Percentiles rank a stretch among this genome's conserved stretches.
Evolutionary conservation across 345 rosid genomes (phyloP).

Genomic region (Camelina sativa): DNA sequence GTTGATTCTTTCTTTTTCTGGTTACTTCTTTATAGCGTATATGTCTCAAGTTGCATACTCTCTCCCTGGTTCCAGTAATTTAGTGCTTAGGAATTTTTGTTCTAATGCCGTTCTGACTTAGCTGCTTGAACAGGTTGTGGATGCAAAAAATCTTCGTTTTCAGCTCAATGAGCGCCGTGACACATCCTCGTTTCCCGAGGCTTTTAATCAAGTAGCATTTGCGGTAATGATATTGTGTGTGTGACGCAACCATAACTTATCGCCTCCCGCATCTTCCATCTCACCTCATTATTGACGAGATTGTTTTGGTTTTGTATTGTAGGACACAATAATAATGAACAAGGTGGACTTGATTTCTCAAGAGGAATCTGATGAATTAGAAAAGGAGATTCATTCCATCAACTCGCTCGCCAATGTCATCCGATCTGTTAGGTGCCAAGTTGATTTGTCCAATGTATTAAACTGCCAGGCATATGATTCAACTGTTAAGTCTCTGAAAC

Average conservation of each 20-base stretch:
- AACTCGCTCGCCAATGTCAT: constrained; percentile 83
- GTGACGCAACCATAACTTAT: neutral
- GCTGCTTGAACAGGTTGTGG: constrained; percentile 74
- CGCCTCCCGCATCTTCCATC: constrained; percentile 9
- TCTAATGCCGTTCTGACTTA: constrained; percentile 3
- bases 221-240: constrained; percentile 58
- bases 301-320: constrained; percentile 38
- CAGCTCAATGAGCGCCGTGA: constrained; percentile 63
- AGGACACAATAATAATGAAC: constrained; percentile 93
- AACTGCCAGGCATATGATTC: constrained; percentile 84
- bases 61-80: constrained; percentile 2
- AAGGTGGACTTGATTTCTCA: constrained; percentile 85
- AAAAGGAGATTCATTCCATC: constrained; percentile 73
- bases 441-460: constrained; percentile 74
- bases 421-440: constrained; percentile 74
- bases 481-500: constrained; percentile 57
- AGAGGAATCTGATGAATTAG: constrained; percentile 64
- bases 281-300: neutral
- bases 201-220: constrained; percentile 86
- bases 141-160: constrained; percentile 87
- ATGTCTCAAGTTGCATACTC: neutral
- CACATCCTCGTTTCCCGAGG: constrained; percentile 87
- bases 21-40: constrained; percentile 7
- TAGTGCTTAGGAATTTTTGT: neutral
- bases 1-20: constrained; percentile 11